Percentiles rank a stretch among this genome's conserved stretches.
Evolutionary conservation across 2,329 filamentous ascomycete species (phyloP).

Genomic region (Colletotrichum agaves): DNA sequence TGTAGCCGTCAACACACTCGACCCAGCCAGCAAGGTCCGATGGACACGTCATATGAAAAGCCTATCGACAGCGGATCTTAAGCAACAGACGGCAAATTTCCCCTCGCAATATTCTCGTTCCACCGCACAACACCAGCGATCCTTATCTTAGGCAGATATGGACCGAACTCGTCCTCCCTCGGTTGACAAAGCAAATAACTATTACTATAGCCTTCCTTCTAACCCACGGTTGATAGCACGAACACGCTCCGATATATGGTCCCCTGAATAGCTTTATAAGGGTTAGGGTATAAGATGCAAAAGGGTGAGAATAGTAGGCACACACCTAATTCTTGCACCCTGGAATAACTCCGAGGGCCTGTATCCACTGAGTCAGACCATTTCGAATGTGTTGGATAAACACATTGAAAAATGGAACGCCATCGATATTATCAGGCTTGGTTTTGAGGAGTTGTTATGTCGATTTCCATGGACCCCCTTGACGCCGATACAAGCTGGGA

Average conservation of each 20-base stretch:
- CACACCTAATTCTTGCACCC: background rate
- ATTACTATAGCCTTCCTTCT: background rate
- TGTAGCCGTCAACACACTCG: no score
- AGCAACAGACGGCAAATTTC: no score
- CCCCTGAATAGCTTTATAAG: background rate
- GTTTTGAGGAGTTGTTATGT: no score
- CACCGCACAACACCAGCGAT: background rate
- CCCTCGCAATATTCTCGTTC: no score
- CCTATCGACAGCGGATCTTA: no score
- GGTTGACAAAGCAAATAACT: background rate
- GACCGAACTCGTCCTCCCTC: background rate
- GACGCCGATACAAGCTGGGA: no score
- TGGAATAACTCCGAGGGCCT: background rate
- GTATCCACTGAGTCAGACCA: background rate
- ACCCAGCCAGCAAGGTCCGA: no score
- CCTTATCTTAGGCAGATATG: background rate
- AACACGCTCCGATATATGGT: background rate
- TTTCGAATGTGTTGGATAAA: background rate
- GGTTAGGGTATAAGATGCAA: background rate
- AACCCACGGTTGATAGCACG: background rate
- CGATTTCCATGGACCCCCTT: no score
- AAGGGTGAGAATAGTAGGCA: background rate
- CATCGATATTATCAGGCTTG: background rate
- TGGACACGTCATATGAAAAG: no score
- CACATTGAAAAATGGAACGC: background rate